A percentile compares a stretch with the other conserved stretches of the same genome.
Evolutionary conservation across 2,329 filamentous ascomycete species (phyloP).

Genomic region (Colletotrichum lini): DNA sequence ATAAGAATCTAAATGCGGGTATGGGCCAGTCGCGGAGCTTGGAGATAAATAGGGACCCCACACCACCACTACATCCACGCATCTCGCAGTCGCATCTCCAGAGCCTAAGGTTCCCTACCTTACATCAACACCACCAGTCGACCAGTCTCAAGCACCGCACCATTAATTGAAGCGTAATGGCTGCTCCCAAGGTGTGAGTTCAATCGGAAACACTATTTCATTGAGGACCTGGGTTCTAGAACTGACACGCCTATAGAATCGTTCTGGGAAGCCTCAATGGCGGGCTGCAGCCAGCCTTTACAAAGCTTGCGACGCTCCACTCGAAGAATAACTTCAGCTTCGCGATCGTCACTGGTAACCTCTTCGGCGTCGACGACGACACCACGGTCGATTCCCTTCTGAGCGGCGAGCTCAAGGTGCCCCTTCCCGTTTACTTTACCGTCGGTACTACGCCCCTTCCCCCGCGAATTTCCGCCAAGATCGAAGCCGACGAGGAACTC

Average conservation of each 20-base stretch:
- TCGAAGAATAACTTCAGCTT: constrained; percentile 91
- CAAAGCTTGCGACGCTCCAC: constrained; percentile 85
- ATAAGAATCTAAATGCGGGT: constrained; percentile 33
- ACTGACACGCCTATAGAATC: constrained; percentile 65
- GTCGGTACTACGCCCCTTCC: constrained; percentile 83
- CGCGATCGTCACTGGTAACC: constrained; percentile 85
- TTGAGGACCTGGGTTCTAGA: not conserved
- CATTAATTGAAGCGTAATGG: constrained; percentile 53
- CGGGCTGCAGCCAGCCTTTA: constrained; percentile 80
- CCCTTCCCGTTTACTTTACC: constrained; percentile 92
- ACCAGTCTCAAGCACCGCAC: not conserved
- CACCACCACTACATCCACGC: constrained; percentile 28
- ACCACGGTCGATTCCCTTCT: constrained; percentile 76
- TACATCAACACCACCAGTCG: constrained; percentile 21
- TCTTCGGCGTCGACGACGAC: constrained; percentile 78
- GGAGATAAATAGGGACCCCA: constrained; percentile 22
- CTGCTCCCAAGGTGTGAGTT: constrained; percentile 64
- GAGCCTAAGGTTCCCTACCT: constrained; percentile 20
- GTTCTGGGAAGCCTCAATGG: constrained; percentile 89
- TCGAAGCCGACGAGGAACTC: constrained; percentile 81
- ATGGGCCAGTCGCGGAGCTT: not conserved
- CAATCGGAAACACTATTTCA: not conserved
- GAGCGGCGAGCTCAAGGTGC: constrained; percentile 78
- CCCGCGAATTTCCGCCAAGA: constrained; percentile 76
- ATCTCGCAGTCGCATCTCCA: constrained; percentile 36